A percentile compares a stretch with the other conserved stretches of the same genome.
Evolutionary conservation across 2,329 filamentous ascomycete species (phyloP).

Genomic region (Lasiodiplodia sp.): DNA sequence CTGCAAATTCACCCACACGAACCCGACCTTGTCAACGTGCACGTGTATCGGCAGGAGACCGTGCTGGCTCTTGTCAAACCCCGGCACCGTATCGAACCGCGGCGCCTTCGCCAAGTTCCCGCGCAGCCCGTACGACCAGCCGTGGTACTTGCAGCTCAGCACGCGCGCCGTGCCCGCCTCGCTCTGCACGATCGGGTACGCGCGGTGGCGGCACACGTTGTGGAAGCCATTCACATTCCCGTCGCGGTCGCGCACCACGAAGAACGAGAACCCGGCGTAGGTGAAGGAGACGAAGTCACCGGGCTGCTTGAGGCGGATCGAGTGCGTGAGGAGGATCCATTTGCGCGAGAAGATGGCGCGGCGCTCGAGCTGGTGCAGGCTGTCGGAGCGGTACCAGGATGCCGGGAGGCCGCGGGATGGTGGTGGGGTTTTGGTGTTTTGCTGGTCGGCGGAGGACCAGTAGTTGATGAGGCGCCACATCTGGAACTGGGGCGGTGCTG

Average conservation of each 20-base stretch:
- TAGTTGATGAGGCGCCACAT: slow-evolving; percentile 8
- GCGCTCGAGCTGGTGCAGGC: slow-evolving; percentile 65
- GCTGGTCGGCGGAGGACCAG: not conserved
- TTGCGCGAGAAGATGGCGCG: slow-evolving; percentile 65
- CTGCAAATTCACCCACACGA: slow-evolving; percentile 49
- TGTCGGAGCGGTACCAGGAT: slow-evolving; percentile 61
- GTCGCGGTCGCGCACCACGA: slow-evolving; percentile 28
- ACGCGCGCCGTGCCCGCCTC: slow-evolving; percentile 44
- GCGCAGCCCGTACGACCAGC: slow-evolving; percentile 51
- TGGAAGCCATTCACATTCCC: slow-evolving; percentile 43
- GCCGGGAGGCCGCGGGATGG: slow-evolving; percentile 56
- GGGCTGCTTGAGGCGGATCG: slow-evolving; percentile 56
- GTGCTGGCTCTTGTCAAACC: slow-evolving; percentile 51
- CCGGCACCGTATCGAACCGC: slow-evolving; percentile 48
- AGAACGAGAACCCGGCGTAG: slow-evolving; percentile 60
- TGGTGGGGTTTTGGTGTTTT: slow-evolving; percentile 27
- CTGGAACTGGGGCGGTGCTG: not conserved
- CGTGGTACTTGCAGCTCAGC: slow-evolving; percentile 53
- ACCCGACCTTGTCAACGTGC: slow-evolving; percentile 42
- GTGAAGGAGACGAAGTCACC: slow-evolving; percentile 66
- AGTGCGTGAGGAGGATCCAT: slow-evolving; percentile 65
- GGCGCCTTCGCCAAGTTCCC: slow-evolving; percentile 52
- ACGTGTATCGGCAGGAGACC: slow-evolving; percentile 46
- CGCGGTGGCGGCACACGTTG: slow-evolving; percentile 53
- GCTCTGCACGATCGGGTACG: slow-evolving; percentile 42